A percentile compares a stretch with the other conserved stretches of the same genome.
These are phyloP conservation scores for Tricholoma furcatifolium DNA, from an alignment of 768 basidiomycete species.

Conservation along the genomic window DNA sequence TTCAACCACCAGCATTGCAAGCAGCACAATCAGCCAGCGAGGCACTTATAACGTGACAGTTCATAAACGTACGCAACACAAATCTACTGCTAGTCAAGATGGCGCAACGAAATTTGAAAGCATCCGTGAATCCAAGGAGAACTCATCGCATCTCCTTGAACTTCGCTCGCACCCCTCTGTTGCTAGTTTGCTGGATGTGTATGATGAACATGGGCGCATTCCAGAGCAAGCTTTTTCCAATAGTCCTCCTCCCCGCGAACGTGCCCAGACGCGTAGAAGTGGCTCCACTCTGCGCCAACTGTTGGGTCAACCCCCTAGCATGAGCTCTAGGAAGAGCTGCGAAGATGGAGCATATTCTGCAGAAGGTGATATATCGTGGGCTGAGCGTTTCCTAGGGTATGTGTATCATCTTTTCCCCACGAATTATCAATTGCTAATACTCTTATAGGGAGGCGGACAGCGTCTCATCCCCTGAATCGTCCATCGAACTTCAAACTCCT, in stretches of 20 bases:
- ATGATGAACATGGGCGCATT: constrained; percentile 71
- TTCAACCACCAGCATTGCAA: constrained; percentile 54
- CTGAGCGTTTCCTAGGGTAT: constrained; percentile 71
- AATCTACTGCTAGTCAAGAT: constrained; percentile 57
- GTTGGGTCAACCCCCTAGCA: constrained; percentile 51
- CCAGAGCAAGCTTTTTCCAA: constrained; percentile 66
- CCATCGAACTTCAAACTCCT: constrained; percentile 53
- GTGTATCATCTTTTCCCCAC: constrained; percentile 18
- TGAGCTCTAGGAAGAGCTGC: constrained; percentile 21
- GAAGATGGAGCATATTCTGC: constrained; percentile 28
- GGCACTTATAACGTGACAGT: constrained; percentile 77
- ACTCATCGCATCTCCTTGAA: constrained; percentile 46
- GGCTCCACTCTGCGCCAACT: constrained; percentile 77
- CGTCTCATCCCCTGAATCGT: constrained; percentile 44
- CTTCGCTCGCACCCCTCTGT: constrained; percentile 80
- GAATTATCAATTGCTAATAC: not conserved
- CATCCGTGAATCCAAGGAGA: constrained; percentile 37
- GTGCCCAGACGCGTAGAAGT: constrained; percentile 55
- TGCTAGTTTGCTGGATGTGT: constrained; percentile 67
- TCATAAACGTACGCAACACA: constrained; percentile 57
- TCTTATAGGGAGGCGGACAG: constrained; percentile 44
- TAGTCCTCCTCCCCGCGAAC: constrained; percentile 45
- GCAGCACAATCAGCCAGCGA: constrained; percentile 45
- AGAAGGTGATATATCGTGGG: constrained; percentile 85
- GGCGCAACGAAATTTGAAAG: constrained; percentile 25